phyloP scores from a whole-genome alignment of 2,329 filamentous ascomycete species.

The Gaeumannomyces sp. region DNA sequence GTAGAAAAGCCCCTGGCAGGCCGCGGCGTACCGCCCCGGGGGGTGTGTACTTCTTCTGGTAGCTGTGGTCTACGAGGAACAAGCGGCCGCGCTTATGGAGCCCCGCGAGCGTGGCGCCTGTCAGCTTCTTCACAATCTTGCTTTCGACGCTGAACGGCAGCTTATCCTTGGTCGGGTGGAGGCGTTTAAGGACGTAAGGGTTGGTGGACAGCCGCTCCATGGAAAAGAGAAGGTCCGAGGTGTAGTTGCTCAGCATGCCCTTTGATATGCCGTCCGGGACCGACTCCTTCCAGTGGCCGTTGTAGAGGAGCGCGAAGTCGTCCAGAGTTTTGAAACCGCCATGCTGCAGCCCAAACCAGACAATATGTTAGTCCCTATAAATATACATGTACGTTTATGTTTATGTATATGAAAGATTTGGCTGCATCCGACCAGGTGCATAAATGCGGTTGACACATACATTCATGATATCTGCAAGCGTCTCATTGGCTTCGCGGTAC shows the following conservation, averaged over 20 bases:
- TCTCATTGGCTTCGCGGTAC: background rate
- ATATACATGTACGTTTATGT: too few relatives aligned
- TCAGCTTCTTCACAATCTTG: constrained; percentile 22
- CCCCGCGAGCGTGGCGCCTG: constrained; percentile 24
- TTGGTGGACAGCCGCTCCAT: constrained; percentile 40
- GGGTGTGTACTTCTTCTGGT: constrained; percentile 24
- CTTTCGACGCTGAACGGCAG: constrained; percentile 33
- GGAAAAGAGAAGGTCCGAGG: constrained; percentile 38
- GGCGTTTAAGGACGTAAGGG: constrained; percentile 31
- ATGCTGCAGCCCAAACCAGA: constrained; percentile 15
- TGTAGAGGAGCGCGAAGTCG: constrained; percentile 35
- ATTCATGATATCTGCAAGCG: background rate
- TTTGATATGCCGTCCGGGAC: constrained; percentile 28
- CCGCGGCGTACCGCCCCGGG: constrained; percentile 29
- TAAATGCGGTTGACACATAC: background rate
- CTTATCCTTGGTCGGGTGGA: constrained; percentile 22
- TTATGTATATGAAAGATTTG: too few relatives aligned
- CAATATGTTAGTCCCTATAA: background rate
- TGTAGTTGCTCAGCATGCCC: constrained; percentile 37
- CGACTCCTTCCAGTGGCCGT: constrained; percentile 31
- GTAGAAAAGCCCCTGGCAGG: constrained; percentile 41
- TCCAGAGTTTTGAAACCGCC: constrained; percentile 25
- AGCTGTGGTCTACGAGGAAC: constrained; percentile 36
- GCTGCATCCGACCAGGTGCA: background rate
- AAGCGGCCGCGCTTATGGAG: constrained; percentile 32